phyloP scores from a whole-genome alignment of 768 basidiomycete genomes.

The Obba rivulosa region DNA sequence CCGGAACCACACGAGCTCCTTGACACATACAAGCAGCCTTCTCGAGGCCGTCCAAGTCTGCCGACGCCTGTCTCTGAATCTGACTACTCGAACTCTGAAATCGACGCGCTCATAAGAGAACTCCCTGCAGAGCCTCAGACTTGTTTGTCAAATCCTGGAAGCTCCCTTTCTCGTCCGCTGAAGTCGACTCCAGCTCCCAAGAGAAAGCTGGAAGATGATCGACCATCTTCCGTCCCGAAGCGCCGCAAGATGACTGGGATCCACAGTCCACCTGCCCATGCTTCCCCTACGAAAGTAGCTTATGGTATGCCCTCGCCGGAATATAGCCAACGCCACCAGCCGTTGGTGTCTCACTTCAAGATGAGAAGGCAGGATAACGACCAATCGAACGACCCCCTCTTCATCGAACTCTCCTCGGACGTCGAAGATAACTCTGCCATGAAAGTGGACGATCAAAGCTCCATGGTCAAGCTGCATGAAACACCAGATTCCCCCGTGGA shows the following conservation, averaged over 20 bases:
- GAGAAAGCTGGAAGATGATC: background rate
- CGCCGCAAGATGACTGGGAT: background rate
- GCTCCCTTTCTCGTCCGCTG: no score
- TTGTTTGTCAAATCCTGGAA: background rate
- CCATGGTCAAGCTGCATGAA: background rate
- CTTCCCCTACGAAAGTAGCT: no score
- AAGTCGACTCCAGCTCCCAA: background rate
- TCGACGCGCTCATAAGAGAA: conserved; percentile 38
- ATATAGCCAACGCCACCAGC: no score
- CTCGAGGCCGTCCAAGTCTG: conserved; percentile 12
- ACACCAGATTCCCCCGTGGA: background rate
- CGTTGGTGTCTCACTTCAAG: no score
- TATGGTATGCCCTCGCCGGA: no score
- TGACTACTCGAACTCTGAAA: conserved; percentile 38
- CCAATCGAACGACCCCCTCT: background rate
- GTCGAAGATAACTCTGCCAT: background rate
- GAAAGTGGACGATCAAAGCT: background rate
- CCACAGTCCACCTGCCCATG: no score
- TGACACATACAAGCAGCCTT: conserved; percentile 22
- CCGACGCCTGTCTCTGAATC: conserved; percentile 19
- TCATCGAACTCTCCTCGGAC: background rate
- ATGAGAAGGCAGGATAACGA: no score
- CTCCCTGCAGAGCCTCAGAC: conserved; percentile 12
- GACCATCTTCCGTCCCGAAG: background rate
- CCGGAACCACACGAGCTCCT: conserved; percentile 27